Percentiles rank a stretch among this genome's conserved stretches.
Conservation (phyloP, 257 asterid genomes). For the Phtheirospermum japonicum region DNA sequence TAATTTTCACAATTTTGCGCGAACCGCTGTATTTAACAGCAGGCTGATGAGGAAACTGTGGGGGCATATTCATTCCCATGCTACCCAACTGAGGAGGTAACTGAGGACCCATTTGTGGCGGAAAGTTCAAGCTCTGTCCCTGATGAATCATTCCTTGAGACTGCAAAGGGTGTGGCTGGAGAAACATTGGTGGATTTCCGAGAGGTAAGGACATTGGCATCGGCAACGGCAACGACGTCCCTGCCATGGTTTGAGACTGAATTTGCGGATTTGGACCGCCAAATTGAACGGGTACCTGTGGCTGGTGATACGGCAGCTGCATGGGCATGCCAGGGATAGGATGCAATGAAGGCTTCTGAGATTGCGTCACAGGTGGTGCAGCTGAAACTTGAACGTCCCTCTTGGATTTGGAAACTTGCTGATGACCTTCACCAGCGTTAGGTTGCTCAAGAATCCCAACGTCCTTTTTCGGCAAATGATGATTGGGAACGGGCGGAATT, state of each 20-base stretch:
- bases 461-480: slow-evolving; percentile 55
- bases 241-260: slow-evolving; percentile 63
- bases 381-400: slow-evolving; percentile 52
- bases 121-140: slow-evolving; percentile 59
- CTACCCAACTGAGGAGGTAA: slow-evolving; percentile 64
- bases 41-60: slow-evolving; percentile 63
- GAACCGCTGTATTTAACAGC: slow-evolving; percentile 41
- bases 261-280: slow-evolving; percentile 68
- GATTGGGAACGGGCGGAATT: slow-evolving; percentile 53
- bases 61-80: slow-evolving; percentile 56
- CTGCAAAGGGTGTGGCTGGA: slow-evolving; percentile 70
- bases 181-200: slow-evolving; percentile 54
- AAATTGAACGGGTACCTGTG: slow-evolving; percentile 59
- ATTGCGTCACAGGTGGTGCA: slow-evolving; percentile 46
- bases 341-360: slow-evolving; percentile 54
- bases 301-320: slow-evolving; percentile 55
- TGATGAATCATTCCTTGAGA: slow-evolving; percentile 73
- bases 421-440: slow-evolving; percentile 42
- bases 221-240: slow-evolving; percentile 51
- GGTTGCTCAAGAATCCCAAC: slow-evolving; percentile 42
- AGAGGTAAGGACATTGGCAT: slow-evolving; percentile 55
- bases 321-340: slow-evolving; percentile 50
- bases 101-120: slow-evolving; percentile 67
- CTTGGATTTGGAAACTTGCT: slow-evolving; percentile 42
- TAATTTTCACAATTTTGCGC: slow-evolving; percentile 74